Base-by-base conservation (phyloP, 1,139 yeast species). In the Saccharomyces hybrid region DNA sequence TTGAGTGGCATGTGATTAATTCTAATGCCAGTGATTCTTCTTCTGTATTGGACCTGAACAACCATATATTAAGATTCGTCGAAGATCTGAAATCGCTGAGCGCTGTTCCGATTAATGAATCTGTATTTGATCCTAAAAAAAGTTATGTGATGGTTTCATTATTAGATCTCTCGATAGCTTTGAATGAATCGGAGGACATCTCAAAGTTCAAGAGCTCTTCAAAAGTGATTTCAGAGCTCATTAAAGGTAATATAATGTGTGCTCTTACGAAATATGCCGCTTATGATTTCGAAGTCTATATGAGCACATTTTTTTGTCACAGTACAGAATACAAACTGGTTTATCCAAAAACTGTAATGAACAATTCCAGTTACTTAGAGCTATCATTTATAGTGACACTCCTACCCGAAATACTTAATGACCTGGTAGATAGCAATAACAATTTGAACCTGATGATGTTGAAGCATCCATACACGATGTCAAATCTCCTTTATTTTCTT, bases 131-230 rank as follows among this genome's bases (percentile, higher is more conserved):
- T 46, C 61, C 64, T 11, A 53, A 57, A 4, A 63, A 58, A 34
- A 53, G 61, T 41, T 47, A 56, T 0, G 55, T 64, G 4, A 49
- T 61, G 28, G 61, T 57, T 26, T 58, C 59, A 34, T 46, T 69
- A 2, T 58, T 65, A 26, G 68, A 68, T 34, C 50, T 70, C 51
- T 53, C 67, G 6, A 47, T 69, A 8, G 62, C 71, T 1, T 47
- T 71, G 49, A 63, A 57, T 1, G 68, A 69, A 44, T 64, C 72
- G 1, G 68, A 68, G 52, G 69, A 69, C 54, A 59, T 67, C 0
- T 50, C 59, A 0, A 59, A 66, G 2, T 71, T 70, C 50, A 59
- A 59, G 31, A 60, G 59, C 11, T 58, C 66, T 2, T 55, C 67
- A 2, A 60, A 59, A 11, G 55, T 53, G n/a, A 53, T 68, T 23